Conservation (phyloP, 2,329 filamentous ascomycete species). For the Epichloe gansuensis region DNA sequence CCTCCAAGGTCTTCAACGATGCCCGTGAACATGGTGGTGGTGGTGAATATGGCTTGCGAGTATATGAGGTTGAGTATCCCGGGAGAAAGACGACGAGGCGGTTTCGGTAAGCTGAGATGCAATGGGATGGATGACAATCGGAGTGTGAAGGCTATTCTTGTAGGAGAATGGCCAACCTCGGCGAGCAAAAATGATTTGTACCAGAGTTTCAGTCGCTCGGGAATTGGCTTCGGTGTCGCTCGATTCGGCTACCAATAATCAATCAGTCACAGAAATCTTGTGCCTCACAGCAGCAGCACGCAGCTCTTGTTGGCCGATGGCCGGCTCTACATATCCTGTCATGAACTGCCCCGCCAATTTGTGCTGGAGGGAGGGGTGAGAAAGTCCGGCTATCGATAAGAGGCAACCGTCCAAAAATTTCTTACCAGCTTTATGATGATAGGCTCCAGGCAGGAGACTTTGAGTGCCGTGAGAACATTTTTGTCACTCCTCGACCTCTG, state of each 20-base stretch:
- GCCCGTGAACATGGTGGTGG: conserved; percentile 74
- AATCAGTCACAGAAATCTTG: too few relatives aligned
- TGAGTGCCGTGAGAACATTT: background rate
- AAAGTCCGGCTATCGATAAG: conserved; percentile 5
- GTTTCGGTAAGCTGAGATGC: background rate
- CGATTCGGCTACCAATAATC: background rate
- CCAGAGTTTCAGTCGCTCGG: background rate
- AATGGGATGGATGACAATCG: background rate
- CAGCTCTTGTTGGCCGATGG: background rate
- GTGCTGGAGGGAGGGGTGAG: background rate
- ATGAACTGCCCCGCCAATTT: background rate
- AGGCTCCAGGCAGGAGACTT: background rate
- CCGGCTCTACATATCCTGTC: background rate
- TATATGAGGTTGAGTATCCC: background rate
- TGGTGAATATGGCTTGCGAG: background rate
- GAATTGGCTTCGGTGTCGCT: background rate
- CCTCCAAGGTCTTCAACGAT: conserved; percentile 89
- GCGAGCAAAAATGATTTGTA: background rate
- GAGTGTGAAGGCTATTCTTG: background rate
- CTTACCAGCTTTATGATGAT: background rate
- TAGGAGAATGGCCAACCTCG: background rate
- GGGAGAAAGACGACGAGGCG: background rate
- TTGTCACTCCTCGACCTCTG: background rate
- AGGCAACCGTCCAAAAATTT: conserved; percentile 3
- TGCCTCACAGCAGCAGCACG: too few relatives aligned